Evolutionary conservation across 208 protist genomes (phyloP).

Genomic region (Trypanosoma congolense): DNA sequence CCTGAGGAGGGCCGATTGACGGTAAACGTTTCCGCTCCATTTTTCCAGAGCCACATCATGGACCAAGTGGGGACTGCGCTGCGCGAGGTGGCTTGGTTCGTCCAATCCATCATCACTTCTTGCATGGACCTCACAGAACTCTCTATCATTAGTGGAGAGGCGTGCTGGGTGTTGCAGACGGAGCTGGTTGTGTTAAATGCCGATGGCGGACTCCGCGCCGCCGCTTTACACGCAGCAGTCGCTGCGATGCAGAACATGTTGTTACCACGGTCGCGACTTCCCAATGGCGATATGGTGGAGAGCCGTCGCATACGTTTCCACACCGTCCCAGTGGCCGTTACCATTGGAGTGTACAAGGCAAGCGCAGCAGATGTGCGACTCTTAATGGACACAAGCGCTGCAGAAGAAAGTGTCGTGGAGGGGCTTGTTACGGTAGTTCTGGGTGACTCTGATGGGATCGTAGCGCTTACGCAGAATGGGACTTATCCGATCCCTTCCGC

Average conservation of each 20-base stretch:
- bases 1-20: conserved; percentile 65
- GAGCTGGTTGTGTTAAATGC: conserved; percentile 60
- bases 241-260: conserved; percentile 53
- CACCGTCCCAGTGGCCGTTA: conserved; percentile 55
- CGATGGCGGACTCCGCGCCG: conserved; percentile 68
- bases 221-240: conserved; percentile 56
- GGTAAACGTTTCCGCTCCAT: conserved; percentile 60
- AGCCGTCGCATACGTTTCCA: conserved; percentile 30
- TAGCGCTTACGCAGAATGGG: conserved; percentile 49
- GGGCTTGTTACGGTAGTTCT: conserved; percentile 58
- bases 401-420: conserved; percentile 70
- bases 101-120: conserved; percentile 43
- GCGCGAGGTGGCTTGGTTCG: conserved; percentile 67
- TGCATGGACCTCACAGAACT: conserved; percentile 58
- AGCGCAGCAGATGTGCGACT: conserved; percentile 29
- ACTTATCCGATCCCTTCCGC: conserved; percentile 36
- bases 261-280: conserved; percentile 64
- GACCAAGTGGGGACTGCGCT: conserved; percentile 41
- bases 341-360: conserved; percentile 30
- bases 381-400: conserved; percentile 64
- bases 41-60: conserved; percentile 31
- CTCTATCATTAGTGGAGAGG: conserved; percentile 54
- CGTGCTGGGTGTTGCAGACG: conserved; percentile 80
- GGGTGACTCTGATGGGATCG: conserved; percentile 41
- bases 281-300: conserved; percentile 64